A percentile compares a stretch with the other conserved stretches of the same genome.
Evolutionary conservation across 768 basidiomycete species (phyloP).

Genomic region (Podaxis pistillaris): DNA sequence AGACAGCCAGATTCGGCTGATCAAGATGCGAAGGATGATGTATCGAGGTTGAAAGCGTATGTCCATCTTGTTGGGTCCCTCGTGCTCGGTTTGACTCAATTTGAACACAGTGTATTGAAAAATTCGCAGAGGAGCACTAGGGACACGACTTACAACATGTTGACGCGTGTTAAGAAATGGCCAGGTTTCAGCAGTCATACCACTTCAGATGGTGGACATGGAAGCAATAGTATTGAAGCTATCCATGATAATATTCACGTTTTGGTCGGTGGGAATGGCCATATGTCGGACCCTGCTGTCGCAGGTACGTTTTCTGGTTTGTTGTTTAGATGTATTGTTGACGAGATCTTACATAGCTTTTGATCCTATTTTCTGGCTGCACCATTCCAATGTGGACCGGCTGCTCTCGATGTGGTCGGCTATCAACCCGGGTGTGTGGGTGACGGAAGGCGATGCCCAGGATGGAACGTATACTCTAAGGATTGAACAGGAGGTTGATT

Average conservation of each 20-base stretch:
- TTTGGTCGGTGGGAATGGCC: constrained; percentile 33
- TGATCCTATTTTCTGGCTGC: constrained; percentile 48
- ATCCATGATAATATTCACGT: constrained; percentile 44
- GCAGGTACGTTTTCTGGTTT: constrained; percentile 26
- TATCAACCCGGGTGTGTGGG: constrained; percentile 38
- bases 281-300: constrained; percentile 34
- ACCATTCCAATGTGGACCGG: constrained; percentile 48
- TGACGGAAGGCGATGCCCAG: constrained; percentile 23
- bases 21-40: constrained; percentile 30
- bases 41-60: constrained; percentile 28
- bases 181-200: constrained; percentile 42
- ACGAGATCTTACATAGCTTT: constrained; percentile 27
- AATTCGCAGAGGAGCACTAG: constrained; percentile 22
- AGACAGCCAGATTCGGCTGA: constrained; percentile 27
- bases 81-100: not conserved
- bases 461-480: constrained; percentile 32
- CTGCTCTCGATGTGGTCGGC: constrained; percentile 43
- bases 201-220: constrained; percentile 26
- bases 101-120: constrained; percentile 17
- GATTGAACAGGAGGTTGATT: constrained; percentile 21
- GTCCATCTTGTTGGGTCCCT: not conserved
- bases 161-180: constrained; percentile 34
- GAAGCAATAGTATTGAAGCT: constrained; percentile 40
- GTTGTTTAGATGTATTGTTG: not conserved
- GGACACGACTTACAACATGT: constrained; percentile 28